Percentiles rank a stretch among this genome's conserved stretches.
phyloP scores from a whole-genome alignment of 768 basidiomycete species.

The Panaeolus cyanescens region DNA sequence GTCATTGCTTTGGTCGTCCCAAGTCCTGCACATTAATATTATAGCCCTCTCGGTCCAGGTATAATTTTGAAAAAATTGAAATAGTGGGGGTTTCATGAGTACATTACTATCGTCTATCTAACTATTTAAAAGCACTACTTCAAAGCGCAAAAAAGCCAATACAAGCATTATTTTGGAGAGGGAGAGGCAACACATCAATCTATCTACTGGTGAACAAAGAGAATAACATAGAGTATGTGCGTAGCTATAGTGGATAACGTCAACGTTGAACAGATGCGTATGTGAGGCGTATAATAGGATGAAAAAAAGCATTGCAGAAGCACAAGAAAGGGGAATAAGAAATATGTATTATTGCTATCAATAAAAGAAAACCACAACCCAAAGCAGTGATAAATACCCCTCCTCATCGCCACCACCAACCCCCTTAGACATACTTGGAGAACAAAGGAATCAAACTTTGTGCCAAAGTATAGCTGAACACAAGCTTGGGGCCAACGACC shows the following conservation, averaged over 20 bases:
- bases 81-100: not conserved
- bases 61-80: too few species aligned
- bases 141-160: not conserved
- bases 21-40: too few species aligned
- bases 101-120: not conserved
- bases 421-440: slow-evolving; percentile 71
- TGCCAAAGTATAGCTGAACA: slow-evolving; percentile 97
- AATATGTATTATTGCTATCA: not conserved
- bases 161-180: not conserved
- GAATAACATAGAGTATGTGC: not conserved
- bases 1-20: too few species aligned
- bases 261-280: too few species aligned
- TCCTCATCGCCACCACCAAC: not conserved
- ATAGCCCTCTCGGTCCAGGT: too few species aligned
- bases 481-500: slow-evolving; percentile 95
- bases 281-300: not conserved
- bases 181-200: not conserved
- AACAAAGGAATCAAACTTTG: slow-evolving; percentile 95
- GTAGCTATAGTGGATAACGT: not conserved
- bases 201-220: not conserved
- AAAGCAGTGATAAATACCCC: not conserved
- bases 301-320: not conserved
- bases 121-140: not conserved
- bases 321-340: not conserved
- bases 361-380: not conserved